These are phyloP conservation scores for Chrysopogon serrulatus DNA, from an alignment of 176 grass and related monocot species.

Conservation along the genomic window DNA sequence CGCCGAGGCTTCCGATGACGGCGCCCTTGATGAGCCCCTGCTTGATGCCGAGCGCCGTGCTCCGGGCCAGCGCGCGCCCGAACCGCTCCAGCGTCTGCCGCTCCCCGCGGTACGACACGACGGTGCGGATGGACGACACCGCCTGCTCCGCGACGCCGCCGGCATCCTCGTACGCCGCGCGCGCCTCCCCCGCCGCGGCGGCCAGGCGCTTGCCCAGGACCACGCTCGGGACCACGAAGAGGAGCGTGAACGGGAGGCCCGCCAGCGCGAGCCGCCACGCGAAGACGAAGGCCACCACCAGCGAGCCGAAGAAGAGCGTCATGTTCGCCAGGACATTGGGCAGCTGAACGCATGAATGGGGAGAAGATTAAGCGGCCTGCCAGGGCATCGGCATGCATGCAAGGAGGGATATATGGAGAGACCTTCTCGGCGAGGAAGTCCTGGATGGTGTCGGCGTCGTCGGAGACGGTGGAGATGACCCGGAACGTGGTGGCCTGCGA, in stretches of 20 bases:
- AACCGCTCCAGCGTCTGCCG: slow-evolving; percentile 37
- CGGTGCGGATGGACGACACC: slow-evolving; percentile 49
- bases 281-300: slow-evolving; percentile 36
- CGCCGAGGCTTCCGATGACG: slow-evolving; percentile 44
- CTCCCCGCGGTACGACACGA: slow-evolving; percentile 45
- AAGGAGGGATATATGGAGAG: not conserved
- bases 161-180: slow-evolving; percentile 40
- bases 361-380: not conserved
- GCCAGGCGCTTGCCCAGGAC: slow-evolving; percentile 44
- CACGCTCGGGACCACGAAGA: slow-evolving; percentile 44
- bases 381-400: not conserved
- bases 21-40: slow-evolving; percentile 58
- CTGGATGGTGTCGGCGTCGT: slow-evolving; percentile 57
- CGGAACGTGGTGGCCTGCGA: slow-evolving; percentile 37
- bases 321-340: slow-evolving; percentile 40
- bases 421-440: slow-evolving; percentile 65
- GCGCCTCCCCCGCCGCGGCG: slow-evolving; percentile 8
- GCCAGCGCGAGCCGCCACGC: slow-evolving; percentile 53
- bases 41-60: slow-evolving; percentile 39
- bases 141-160: slow-evolving; percentile 46
- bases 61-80: slow-evolving; percentile 28
- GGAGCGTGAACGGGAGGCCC: slow-evolving; percentile 41
- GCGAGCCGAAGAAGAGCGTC: slow-evolving; percentile 33
- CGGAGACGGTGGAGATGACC: slow-evolving; percentile 60
- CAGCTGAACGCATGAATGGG: not conserved